phyloP scores from a whole-genome alignment of 2,329 filamentous ascomycete species.

The Ophiostoma sp. region DNA sequence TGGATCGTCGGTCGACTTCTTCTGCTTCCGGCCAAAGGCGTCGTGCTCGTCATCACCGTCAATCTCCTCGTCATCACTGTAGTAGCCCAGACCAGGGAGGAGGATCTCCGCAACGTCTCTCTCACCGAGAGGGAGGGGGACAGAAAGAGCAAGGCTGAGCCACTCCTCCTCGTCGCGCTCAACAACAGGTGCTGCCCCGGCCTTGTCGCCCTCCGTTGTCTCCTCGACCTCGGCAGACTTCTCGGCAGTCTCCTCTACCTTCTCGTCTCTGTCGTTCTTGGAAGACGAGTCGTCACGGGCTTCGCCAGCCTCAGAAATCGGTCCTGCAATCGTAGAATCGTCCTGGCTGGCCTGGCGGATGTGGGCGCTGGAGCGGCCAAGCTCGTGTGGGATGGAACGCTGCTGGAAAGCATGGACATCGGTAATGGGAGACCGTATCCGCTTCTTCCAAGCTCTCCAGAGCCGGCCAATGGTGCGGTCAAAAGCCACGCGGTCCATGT shows the following conservation, averaged over 20 bases:
- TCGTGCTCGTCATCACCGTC: conserved; percentile 42
- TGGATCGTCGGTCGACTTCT: conserved; percentile 36
- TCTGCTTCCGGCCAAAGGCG: conserved; percentile 24
- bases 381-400: conserved; percentile 53
- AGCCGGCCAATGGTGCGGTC: conserved; percentile 84
- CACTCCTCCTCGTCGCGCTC: conserved; percentile 42
- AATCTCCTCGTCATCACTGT: conserved; percentile 62
- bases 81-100: conserved; percentile 65
- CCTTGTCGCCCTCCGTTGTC: background rate
- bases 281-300: background rate
- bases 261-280: conserved; percentile 22
- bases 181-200: background rate
- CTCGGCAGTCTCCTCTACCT: background rate
- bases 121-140: conserved; percentile 67
- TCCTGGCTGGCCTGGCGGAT: conserved; percentile 43
- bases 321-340: conserved; percentile 41
- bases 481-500: conserved; percentile 90
- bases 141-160: conserved; percentile 51
- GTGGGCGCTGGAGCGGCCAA: conserved; percentile 40
- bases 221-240: conserved; percentile 17
- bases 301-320: conserved; percentile 36
- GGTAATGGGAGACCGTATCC: conserved; percentile 60
- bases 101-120: conserved; percentile 80
- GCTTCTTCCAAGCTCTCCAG: conserved; percentile 95
- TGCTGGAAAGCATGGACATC: conserved; percentile 49